Percentiles rank a stretch among this genome's conserved stretches.
Conservation (phyloP, 352 stramenopile genomes). For the Phytopythium litorale region DNA sequence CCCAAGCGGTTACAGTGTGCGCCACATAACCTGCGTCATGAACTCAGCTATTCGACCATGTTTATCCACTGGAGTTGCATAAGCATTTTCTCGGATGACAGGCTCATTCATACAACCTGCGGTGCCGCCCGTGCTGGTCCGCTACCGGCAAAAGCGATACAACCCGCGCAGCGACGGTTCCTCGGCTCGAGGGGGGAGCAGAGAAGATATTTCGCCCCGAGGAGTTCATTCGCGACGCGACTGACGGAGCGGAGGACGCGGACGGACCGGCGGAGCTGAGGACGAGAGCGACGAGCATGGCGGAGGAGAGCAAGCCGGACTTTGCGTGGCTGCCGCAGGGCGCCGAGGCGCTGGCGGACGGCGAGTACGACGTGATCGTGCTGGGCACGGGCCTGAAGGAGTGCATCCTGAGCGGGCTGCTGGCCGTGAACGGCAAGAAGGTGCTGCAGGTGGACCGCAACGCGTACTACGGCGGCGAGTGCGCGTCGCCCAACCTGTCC, state of each 20-base stretch:
- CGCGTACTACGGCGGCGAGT: constrained; percentile 97
- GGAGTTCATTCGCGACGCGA: neutral
- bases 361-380: constrained; percentile 99
- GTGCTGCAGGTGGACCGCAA: constrained; percentile 98
- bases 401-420: constrained; percentile 97
- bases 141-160: neutral
- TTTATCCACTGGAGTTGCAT: neutral
- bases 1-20: neutral
- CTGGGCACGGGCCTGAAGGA: constrained; percentile 99
- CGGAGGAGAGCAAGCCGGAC: constrained; percentile 67
- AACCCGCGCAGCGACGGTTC: neutral
- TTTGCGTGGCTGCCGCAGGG: constrained; percentile 95
- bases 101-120: no score
- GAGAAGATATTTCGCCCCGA: neutral
- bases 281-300: constrained; percentile 22
- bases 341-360: constrained; percentile 96
- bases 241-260: no score
- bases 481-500: constrained; percentile 97
- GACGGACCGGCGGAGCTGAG: neutral
- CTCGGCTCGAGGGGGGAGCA: neutral
- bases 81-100: neutral
- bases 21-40: neutral
- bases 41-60: neutral
- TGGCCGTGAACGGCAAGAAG: constrained; percentile 94
- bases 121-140: neutral